Evolutionary conservation across 371 early-diverging fungal species (phyloP).

Genomic region (Circinella umbellata): DNA sequence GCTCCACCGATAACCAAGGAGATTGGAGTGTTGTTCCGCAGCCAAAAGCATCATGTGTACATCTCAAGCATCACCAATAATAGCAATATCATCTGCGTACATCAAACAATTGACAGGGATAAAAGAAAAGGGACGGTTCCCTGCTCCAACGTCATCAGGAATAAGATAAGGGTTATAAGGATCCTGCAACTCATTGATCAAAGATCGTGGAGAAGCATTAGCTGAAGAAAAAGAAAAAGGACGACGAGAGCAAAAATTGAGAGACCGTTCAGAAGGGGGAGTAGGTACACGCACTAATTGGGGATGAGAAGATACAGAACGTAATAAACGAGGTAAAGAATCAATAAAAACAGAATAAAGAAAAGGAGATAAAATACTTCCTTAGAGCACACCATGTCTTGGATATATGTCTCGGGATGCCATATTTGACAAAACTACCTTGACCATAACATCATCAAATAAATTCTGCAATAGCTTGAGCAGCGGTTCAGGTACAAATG

Average conservation of each 20-base stretch:
- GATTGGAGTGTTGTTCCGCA: slow-evolving; percentile 14
- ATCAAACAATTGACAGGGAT: slow-evolving; percentile 23
- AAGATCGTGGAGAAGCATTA: not conserved
- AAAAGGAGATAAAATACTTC: slow-evolving; percentile 27
- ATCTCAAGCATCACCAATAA: slow-evolving; percentile 20
- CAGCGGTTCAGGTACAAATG: not conserved
- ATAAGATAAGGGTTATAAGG: not conserved
- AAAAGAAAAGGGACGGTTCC: not conserved
- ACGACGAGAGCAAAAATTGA: slow-evolving; percentile 1
- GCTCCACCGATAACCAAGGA: slow-evolving; percentile 29
- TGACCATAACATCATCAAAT: slow-evolving; percentile 20
- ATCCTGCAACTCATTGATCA: not conserved
- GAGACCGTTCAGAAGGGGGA: not conserved
- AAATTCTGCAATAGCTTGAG: slow-evolving; percentile 18
- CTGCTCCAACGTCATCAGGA: not conserved
- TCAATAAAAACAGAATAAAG: slow-evolving; percentile 33
- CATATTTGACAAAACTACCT: slow-evolving; percentile 12
- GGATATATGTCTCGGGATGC: slow-evolving; percentile 17
- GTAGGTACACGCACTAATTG: slow-evolving; percentile 1
- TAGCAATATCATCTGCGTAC: slow-evolving; percentile 37
- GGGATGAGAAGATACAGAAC: not conserved
- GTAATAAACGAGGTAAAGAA: slow-evolving; percentile 17
- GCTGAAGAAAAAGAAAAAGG: not conserved
- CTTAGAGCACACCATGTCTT: slow-evolving; percentile 28
- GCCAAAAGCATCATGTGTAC: not conserved